phyloP scores from a whole-genome alignment of 768 basidiomycete genomes.

The Pulveroboletus sp. region DNA sequence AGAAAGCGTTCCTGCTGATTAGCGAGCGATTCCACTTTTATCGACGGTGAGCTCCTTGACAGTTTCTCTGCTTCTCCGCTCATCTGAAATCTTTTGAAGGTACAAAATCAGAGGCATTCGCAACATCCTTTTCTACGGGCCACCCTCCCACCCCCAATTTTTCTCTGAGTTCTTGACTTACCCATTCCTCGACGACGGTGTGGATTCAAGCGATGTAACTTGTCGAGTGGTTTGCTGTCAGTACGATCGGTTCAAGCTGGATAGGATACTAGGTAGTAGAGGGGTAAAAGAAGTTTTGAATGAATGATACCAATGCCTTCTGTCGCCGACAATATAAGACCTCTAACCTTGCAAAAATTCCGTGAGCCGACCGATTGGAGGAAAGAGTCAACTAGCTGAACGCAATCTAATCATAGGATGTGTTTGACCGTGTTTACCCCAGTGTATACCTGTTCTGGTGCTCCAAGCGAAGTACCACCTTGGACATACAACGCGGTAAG shows the following conservation, averaged over 20 bases:
- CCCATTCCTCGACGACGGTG: conserved; percentile 86
- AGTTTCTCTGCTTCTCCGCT: neutral
- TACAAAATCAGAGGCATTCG: conserved; percentile 92
- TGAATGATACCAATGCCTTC: no score
- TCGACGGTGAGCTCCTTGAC: conserved; percentile 51
- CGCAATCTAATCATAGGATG: no score
- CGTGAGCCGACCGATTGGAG: no score
- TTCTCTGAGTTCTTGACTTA: conserved; percentile 87
- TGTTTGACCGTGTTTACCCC: conserved; percentile 20
- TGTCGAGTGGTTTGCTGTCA: conserved; percentile 79
- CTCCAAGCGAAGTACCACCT: neutral
- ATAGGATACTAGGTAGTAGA: conserved; percentile 55
- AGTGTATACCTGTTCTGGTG: neutral
- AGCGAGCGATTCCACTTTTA: conserved; percentile 99
- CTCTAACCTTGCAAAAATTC: no score
- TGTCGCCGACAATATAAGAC: no score
- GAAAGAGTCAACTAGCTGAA: no score
- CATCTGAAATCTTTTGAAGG: conserved; percentile 35
- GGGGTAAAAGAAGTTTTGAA: conserved; percentile 18
- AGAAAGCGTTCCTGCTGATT: conserved; percentile 81
- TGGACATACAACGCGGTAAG: neutral
- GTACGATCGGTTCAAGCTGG: conserved; percentile 85
- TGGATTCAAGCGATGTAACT: conserved; percentile 84
- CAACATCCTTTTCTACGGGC: conserved; percentile 90
- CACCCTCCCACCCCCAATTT: conserved; percentile 87